phyloP scores from a whole-genome alignment of 768 basidiomycete genomes.

The Podaxis mareebaensis region DNA sequence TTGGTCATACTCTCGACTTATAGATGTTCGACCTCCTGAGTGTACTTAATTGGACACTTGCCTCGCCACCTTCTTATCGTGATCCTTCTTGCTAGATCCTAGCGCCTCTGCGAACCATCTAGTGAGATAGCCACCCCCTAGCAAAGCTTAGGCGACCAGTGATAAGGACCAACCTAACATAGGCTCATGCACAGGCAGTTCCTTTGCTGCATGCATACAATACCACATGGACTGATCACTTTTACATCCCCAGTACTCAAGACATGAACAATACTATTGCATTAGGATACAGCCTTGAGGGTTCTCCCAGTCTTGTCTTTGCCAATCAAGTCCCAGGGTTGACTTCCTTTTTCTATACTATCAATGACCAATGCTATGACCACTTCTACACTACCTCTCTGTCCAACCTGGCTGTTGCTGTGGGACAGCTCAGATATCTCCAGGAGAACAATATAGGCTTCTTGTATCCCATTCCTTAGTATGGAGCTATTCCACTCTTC shows the following conservation, averaged over 20 bases:
- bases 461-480: background rate
- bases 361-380: background rate
- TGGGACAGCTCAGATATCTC: background rate
- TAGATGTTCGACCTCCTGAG: too few relatives aligned
- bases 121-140: too few relatives aligned
- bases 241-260: background rate
- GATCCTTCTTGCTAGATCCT: too few relatives aligned
- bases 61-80: too few relatives aligned
- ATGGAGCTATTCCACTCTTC: slow-evolving; percentile 1
- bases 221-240: background rate
- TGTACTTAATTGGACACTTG: too few relatives aligned
- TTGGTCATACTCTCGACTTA: too few relatives aligned
- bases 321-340: background rate
- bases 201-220: background rate
- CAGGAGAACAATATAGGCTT: background rate
- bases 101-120: too few relatives aligned
- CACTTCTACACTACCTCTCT: background rate
- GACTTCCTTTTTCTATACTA: background rate
- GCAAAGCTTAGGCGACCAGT: too few relatives aligned
- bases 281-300: background rate
- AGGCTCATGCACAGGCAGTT: background rate
- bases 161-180: too few relatives aligned
- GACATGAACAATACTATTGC: slow-evolving; percentile 1
- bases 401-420: background rate
- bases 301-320: background rate